Conservation (phyloP, 169 alveolate species). For the Babesia divergens region DNA sequence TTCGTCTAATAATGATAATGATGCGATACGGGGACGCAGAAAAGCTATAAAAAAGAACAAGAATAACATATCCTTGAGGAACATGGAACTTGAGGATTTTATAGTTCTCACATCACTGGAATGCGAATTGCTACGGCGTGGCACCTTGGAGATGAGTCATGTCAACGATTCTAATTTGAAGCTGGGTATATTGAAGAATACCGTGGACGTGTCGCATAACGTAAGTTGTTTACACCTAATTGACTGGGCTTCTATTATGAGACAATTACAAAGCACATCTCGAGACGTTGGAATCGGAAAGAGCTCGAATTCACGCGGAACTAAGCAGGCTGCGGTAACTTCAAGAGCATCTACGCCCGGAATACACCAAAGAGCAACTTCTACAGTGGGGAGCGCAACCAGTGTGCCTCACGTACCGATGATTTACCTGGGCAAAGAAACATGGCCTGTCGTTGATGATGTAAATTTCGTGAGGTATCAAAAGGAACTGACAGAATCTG, state of each 20-base stretch:
- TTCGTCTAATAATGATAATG: background rate
- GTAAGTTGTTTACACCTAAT: constrained; percentile 1
- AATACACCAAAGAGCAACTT: background rate
- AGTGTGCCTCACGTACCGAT: constrained; percentile 11
- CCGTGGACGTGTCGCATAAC: background rate
- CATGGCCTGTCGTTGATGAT: constrained; percentile 28
- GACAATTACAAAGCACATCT: background rate
- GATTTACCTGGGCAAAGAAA: constrained; percentile 29
- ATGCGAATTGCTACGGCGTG: constrained; percentile 35
- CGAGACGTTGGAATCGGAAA: background rate
- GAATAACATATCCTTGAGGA: constrained; percentile 4
- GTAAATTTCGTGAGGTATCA: constrained; percentile 33
- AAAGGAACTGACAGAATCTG: constrained; percentile 36
- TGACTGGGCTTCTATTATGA: background rate
- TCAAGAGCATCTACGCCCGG: background rate
- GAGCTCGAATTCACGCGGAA: background rate
- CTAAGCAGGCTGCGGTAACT: background rate
- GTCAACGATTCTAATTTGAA: constrained; percentile 17
- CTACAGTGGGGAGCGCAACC: background rate
- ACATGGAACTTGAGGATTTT: constrained; percentile 23
- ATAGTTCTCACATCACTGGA: constrained; percentile 21
- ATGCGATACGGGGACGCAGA: background rate
- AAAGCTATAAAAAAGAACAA: constrained; percentile 2
- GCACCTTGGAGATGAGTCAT: constrained; percentile 38
- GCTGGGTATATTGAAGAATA: constrained; percentile 6